Evolutionary conservation across 257 asterid species (phyloP).

Genomic region (Eustoma russellianum): DNA sequence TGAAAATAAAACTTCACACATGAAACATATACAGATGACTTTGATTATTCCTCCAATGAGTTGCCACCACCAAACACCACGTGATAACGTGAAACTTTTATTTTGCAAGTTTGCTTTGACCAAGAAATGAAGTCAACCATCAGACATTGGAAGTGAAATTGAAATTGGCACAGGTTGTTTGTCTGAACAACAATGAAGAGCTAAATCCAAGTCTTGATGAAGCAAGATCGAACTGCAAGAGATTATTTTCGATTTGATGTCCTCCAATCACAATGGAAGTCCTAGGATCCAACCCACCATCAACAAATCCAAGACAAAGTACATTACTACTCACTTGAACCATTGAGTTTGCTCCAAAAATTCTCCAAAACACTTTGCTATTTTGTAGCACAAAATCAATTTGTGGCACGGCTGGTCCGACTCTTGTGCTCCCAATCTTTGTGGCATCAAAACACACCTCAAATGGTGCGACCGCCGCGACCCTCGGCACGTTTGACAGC

Average conservation of each 20-base stretch:
- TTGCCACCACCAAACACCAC: too few relatives aligned
- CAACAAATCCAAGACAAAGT: conserved; percentile 22
- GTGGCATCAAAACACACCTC: conserved; percentile 27
- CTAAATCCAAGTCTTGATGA: conserved; percentile 39
- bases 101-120: too few relatives aligned
- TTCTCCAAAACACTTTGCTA: conserved; percentile 34
- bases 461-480: conserved; percentile 24
- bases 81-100: not conserved
- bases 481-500: conserved; percentile 27
- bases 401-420: conserved; percentile 39
- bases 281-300: conserved; percentile 18
- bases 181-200: conserved; percentile 26
- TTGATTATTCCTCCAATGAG: too few relatives aligned
- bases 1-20: too few relatives aligned
- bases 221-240: conserved; percentile 44
- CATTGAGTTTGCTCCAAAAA: conserved; percentile 50
- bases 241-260: conserved; percentile 39
- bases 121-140: too few relatives aligned
- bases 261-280: conserved; percentile 38
- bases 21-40: too few relatives aligned
- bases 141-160: conserved; percentile 20
- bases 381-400: conserved; percentile 30
- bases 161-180: conserved; percentile 35
- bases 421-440: conserved; percentile 31
- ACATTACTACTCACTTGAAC: conserved; percentile 20